Conservation (phyloP, 208 protist genomes). For the Acanthamoeba healyi region DNA sequence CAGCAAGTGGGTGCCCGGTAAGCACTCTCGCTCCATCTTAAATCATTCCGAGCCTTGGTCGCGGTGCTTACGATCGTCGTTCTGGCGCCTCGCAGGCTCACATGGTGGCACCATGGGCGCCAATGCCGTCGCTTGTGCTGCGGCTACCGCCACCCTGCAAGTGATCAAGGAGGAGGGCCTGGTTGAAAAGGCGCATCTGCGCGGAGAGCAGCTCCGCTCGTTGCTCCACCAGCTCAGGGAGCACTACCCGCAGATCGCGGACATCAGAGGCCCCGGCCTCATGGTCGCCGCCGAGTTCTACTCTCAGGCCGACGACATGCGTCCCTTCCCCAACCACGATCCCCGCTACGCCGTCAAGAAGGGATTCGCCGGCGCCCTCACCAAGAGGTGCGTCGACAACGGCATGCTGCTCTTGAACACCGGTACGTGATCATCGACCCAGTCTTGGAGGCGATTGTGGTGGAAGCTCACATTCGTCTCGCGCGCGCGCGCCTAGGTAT, state of each 20-base stretch:
- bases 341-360: slow-evolving; percentile 44
- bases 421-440: neutral
- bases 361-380: slow-evolving; percentile 68
- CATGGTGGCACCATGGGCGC: slow-evolving; percentile 84
- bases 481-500: slow-evolving; percentile 14
- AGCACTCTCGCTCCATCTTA: neutral
- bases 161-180: slow-evolving; percentile 87
- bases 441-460: neutral
- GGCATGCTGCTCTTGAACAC: slow-evolving; percentile 78
- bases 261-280: slow-evolving; percentile 80
- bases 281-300: slow-evolving; percentile 84
- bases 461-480: neutral
- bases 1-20: slow-evolving; percentile 45
- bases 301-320: slow-evolving; percentile 34
- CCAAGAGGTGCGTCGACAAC: slow-evolving; percentile 52
- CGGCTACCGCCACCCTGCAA: slow-evolving; percentile 84
- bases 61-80: too few relatives aligned
- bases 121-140: slow-evolving; percentile 88
- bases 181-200: slow-evolving; percentile 78
- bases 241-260: slow-evolving; percentile 65
- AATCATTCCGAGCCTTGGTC: too few relatives aligned
- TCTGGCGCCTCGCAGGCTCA: too few relatives aligned
- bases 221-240: slow-evolving; percentile 41
- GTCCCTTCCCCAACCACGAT: slow-evolving; percentile 55
- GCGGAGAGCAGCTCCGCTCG: slow-evolving; percentile 79